Percentiles rank a stretch among this genome's conserved stretches.
phyloP scores from a whole-genome alignment of 345 rosid genomes.

The Syzygium oleosum region DNA sequence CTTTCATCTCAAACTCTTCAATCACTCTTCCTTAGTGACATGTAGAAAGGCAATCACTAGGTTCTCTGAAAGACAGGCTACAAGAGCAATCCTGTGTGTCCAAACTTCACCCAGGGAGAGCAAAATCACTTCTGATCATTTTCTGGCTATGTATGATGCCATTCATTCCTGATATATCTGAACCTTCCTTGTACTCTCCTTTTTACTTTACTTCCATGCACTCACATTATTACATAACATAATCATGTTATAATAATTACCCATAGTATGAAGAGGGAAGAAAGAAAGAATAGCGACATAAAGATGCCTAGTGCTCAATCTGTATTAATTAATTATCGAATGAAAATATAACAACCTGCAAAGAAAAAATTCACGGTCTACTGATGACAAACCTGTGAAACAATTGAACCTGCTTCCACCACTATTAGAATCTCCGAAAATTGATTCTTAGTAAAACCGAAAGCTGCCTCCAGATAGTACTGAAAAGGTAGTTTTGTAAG shows the following conservation, averaged over 20 bases:
- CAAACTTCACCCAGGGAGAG: background rate
- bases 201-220: background rate
- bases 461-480: slow-evolving; percentile 27
- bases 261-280: background rate
- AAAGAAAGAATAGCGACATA: background rate
- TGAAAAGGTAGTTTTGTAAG: background rate
- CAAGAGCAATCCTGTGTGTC: background rate
- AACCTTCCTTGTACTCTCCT: background rate
- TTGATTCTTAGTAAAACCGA: slow-evolving; percentile 45
- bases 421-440: slow-evolving; percentile 36
- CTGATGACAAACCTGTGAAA: slow-evolving; percentile 29
- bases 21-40: background rate
- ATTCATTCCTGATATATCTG: background rate
- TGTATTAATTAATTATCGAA: background rate
- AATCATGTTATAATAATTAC: background rate
- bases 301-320: background rate
- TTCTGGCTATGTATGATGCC: background rate
- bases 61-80: background rate
- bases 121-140: background rate
- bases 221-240: background rate
- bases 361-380: background rate
- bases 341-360: background rate
- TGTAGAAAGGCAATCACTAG: background rate
- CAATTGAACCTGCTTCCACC: slow-evolving; percentile 38
- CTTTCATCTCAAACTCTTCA: background rate